Conservation (phyloP, 441 rosid genomes). For the Metrosideros polymorpha region DNA sequence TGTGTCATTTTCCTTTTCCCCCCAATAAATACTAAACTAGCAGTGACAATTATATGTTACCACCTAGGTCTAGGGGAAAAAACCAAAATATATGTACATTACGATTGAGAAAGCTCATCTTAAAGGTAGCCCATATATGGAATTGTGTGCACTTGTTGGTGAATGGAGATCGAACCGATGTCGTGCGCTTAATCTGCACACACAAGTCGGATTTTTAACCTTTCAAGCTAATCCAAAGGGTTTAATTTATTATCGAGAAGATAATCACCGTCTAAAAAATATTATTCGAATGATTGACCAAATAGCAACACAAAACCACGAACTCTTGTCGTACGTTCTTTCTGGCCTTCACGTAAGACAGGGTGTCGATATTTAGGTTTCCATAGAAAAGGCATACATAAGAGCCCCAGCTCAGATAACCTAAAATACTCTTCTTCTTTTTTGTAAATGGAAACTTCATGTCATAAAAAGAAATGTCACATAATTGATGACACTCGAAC, state of each 20-base stretch:
- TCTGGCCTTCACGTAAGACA: background rate
- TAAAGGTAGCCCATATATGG: background rate
- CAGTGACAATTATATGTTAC: background rate
- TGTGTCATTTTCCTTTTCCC: too few relatives aligned
- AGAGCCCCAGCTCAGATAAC: background rate
- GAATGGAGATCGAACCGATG: background rate
- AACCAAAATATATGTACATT: background rate
- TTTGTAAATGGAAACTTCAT: background rate
- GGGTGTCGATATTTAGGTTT: background rate
- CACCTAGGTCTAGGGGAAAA: rapidly evolving
- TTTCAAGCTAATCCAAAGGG: background rate
- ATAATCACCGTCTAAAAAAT: background rate
- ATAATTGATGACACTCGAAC: background rate
- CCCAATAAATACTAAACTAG: background rate
- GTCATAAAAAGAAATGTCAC: background rate
- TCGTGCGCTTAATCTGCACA: too few relatives aligned
- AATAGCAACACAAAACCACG: background rate
- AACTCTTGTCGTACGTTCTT: background rate
- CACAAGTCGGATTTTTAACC: background rate
- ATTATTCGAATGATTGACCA: background rate
- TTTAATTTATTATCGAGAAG: background rate
- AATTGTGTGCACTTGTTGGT: background rate
- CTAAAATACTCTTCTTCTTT: background rate
- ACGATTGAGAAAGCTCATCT: rapidly evolving
- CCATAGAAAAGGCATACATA: background rate